phyloP scores from a whole-genome alignment of 73 alveolate species.

The Halteria grandinella region DNA sequence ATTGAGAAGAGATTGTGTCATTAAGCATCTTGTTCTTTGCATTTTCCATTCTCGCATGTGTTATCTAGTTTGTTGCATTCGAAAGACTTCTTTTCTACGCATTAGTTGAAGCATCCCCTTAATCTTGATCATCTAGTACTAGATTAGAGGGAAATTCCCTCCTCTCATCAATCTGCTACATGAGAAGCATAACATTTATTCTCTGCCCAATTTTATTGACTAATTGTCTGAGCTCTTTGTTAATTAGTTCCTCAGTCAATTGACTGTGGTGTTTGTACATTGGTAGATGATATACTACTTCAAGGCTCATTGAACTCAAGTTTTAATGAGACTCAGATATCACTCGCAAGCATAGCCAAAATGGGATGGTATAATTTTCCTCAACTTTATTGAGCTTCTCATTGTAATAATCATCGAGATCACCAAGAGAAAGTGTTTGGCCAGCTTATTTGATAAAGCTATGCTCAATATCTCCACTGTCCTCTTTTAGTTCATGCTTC shows the following conservation, averaged over 20 bases:
- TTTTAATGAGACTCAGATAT: conserved; percentile 13
- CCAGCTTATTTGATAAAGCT: no score
- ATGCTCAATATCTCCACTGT: no score
- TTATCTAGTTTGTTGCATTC: not conserved
- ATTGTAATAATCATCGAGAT: not conserved
- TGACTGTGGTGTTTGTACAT: not conserved
- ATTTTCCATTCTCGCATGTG: conserved; percentile 28
- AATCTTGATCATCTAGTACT: not conserved
- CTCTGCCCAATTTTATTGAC: not conserved
- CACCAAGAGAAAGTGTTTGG: no score
- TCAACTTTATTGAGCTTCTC: not conserved
- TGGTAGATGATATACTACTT: conserved; percentile 24
- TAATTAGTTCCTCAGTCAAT: not conserved
- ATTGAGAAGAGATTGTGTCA: no score
- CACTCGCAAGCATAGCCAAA: conserved; percentile 19
- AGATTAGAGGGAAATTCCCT: conserved; percentile 3
- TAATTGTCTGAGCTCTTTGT: conserved; percentile 1
- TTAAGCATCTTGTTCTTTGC: conserved; percentile 32
- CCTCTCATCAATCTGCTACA: not conserved
- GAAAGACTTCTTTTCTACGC: no score
- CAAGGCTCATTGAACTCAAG: not conserved
- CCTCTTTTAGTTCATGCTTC: conserved; percentile 1
- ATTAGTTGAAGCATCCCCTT: no score
- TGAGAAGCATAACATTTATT: not conserved
- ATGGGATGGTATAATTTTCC: conserved; percentile 21